Base-by-base conservation (phyloP, 2,329 filamentous ascomycete genomes). In the Trichoderma hamatum region DNA sequence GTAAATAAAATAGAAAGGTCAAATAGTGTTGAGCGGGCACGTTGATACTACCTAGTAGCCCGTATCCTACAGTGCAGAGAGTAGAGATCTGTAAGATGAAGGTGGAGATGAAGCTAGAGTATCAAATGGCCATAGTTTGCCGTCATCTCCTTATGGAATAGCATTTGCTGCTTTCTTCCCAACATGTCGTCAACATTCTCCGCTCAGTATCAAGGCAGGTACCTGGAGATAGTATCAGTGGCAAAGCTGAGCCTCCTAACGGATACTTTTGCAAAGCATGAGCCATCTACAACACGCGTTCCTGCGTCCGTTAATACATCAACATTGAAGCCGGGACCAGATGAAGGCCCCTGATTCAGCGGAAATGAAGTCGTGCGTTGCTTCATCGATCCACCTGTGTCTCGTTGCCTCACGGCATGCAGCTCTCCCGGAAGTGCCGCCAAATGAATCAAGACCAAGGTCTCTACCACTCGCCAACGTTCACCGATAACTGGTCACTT, bases 281-380 rank as follows among this genome's bases (percentile, higher is more conserved):
- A 54, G 30, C 56, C 65, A 67, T 67, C 65, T 67, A 54, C 56
- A 67, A 7, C 56, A 32, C 65, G 65, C 65, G 65, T 67, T 67
- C 65, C 65, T 54, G 65, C 65, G 30, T 67, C 55, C 14, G 16
- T 43, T 30, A 46, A 67, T 59, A 55, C 63, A 67, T 51, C 63
- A 64, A 55, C 54, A 58, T 39, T 28, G 21, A 67, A 36, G 63
- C 30, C 51, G 19, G 39, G 63, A 36, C 54, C 63, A 59, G 19
- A 34, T 14, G 28, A 43, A 21, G 54, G 54, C 63, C 54, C 63
- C 63, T 66, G 63, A 58, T 49, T 52, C 36, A 49, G 36, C 24
- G 28, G 24, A 55, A 56, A 66, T 32, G 52, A 39, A 49, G 36
- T 34, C 63, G 24, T n/a, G 36, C 16, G 14, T 58, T 49, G 16